These are phyloP conservation scores for Diplogelasinospora grovesii DNA, from an alignment of 495 filamentous ascomycete genomes.

Conservation along the genomic window DNA sequence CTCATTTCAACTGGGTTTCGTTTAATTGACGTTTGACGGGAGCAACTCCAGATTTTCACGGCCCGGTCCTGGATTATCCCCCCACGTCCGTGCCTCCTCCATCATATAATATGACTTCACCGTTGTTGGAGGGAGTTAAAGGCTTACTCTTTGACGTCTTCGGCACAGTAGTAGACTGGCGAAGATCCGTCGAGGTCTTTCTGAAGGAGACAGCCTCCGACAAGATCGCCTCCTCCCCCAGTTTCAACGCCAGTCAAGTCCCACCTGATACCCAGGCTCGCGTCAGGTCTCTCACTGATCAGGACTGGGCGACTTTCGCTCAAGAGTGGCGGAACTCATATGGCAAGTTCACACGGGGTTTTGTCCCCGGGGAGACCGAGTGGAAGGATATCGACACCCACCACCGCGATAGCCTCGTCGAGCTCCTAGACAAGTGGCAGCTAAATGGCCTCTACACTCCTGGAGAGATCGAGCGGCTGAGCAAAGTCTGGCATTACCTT, in stretches of 20 bases:
- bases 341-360: constrained; percentile 49
- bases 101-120: too few relatives aligned
- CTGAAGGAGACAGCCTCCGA: constrained; percentile 43
- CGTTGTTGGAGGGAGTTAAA: constrained; percentile 23
- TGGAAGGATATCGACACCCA: constrained; percentile 60
- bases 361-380: constrained; percentile 38
- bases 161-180: constrained; percentile 73
- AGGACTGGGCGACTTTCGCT: constrained; percentile 56
- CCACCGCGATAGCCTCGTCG: constrained; percentile 53
- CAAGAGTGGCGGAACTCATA: constrained; percentile 65
- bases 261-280: constrained; percentile 34
- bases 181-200: constrained; percentile 49
- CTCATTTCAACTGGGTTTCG: too few relatives aligned
- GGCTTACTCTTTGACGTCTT: constrained; percentile 58
- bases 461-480: constrained; percentile 50
- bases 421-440: constrained; percentile 47
- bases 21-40: too few relatives aligned
- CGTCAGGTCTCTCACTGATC: constrained; percentile 42
- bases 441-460: constrained; percentile 54
- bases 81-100: too few relatives aligned
- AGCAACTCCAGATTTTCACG: too few relatives aligned
- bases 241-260: constrained; percentile 34
- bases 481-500: constrained; percentile 63
- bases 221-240: constrained; percentile 29
- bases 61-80: too few relatives aligned